These are phyloP conservation scores for Tetrapisispora taiwanensis DNA, from an alignment of 805 yeast genomes.

Conservation along the genomic window DNA sequence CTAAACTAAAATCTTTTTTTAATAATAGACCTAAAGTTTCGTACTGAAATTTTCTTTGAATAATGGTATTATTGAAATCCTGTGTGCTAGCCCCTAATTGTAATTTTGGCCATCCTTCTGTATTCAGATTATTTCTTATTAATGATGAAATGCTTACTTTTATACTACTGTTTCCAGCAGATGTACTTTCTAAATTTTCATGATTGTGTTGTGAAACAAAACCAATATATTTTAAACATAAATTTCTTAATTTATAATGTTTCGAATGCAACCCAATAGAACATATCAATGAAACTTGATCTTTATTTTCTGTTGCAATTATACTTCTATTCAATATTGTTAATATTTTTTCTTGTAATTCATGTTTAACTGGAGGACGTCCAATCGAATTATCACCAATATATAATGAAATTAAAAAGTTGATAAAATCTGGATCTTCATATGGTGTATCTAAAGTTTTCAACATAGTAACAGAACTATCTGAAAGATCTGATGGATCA, in stretches of 20 bases:
- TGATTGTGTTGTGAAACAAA: conserved; percentile 40
- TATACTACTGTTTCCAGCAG: neutral
- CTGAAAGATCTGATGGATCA: conserved; percentile 45
- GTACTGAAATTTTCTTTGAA: conserved; percentile 55
- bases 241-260: conserved; percentile 42
- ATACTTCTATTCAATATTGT: conserved; percentile 41
- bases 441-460: conserved; percentile 42
- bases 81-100: conserved; percentile 27
- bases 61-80: conserved; percentile 31
- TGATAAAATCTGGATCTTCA: conserved; percentile 39
- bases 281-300: conserved; percentile 38
- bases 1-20: conserved; percentile 35
- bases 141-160: conserved; percentile 37
- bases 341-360: conserved; percentile 48
- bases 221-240: conserved; percentile 53
- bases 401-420: conserved; percentile 38
- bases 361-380: conserved; percentile 43
- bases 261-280: conserved; percentile 49
- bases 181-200: conserved; percentile 27
- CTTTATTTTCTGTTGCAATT: conserved; percentile 35
- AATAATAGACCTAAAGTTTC: conserved; percentile 68
- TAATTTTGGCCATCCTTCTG: conserved; percentile 53
- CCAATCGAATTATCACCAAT: conserved; percentile 36
- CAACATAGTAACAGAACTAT: conserved; percentile 41
- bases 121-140: conserved; percentile 41